Evolutionary conservation across 306 rosid species (phyloP).

Genomic region (Mimosa bimucronata): DNA sequence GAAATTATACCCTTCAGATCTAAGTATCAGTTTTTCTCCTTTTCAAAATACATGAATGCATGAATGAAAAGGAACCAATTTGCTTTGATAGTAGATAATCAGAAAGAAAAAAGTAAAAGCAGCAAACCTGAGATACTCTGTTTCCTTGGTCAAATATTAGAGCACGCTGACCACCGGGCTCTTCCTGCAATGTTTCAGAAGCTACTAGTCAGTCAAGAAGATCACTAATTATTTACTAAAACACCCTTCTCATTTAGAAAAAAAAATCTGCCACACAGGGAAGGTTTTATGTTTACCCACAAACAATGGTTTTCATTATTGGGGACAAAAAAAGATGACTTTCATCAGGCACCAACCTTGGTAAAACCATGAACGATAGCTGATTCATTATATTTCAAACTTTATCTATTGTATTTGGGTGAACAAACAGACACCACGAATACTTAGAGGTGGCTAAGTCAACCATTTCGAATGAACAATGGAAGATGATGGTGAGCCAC

Average conservation of each 20-base stretch:
- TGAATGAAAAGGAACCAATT: not conserved
- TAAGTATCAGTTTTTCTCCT: not conserved
- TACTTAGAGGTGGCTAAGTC: not conserved
- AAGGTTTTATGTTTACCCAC: conserved; percentile 10
- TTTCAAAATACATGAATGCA: not conserved
- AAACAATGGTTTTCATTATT: not conserved
- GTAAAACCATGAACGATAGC: not conserved
- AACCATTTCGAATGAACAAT: not conserved
- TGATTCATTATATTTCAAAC: not conserved
- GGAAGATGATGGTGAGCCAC: not conserved
- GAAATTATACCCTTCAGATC: not conserved
- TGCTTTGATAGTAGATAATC: not conserved
- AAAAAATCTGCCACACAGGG: not conserved
- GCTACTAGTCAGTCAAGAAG: conserved; percentile 12
- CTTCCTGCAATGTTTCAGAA: conserved; percentile 64
- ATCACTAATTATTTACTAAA: not conserved
- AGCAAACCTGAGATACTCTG: conserved; percentile 86
- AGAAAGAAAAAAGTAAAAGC: not conserved
- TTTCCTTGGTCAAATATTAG: conserved; percentile 95
- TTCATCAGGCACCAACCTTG: not conserved
- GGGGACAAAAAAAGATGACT: not conserved
- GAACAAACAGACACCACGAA: not conserved
- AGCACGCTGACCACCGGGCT: conserved; percentile 98
- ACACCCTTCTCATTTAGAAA: not conserved
- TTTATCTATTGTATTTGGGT: not conserved